These are phyloP conservation scores for Periconia macrospinosa DNA, from an alignment of 2,329 filamentous ascomycete species.

Conservation along the genomic window DNA sequence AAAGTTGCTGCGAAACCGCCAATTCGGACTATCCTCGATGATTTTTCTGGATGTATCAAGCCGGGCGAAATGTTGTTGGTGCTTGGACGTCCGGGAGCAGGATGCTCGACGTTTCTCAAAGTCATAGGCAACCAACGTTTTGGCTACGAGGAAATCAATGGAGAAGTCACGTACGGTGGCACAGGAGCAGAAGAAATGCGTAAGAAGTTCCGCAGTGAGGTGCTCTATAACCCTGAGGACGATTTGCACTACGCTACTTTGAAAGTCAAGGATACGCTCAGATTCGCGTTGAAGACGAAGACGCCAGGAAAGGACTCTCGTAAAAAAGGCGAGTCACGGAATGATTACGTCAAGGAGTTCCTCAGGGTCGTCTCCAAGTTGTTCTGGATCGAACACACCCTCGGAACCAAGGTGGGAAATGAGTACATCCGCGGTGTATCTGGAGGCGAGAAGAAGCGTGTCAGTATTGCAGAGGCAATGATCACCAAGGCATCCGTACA, in stretches of 20 bases:
- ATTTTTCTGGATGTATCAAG: conserved; percentile 69
- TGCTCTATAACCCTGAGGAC: conserved; percentile 76
- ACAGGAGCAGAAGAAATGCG: conserved; percentile 55
- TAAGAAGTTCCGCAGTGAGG: conserved; percentile 64
- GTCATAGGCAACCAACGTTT: conserved; percentile 65
- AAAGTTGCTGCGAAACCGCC: conserved; percentile 54
- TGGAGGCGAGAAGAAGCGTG: conserved; percentile 53
- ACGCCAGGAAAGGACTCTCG: conserved; percentile 65
- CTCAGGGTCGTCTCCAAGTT: conserved; percentile 69
- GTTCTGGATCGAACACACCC: conserved; percentile 72
- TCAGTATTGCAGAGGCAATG: conserved; percentile 54
- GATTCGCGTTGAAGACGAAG: conserved; percentile 70
- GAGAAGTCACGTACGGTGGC: conserved; percentile 59
- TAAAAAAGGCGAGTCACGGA: conserved; percentile 62
- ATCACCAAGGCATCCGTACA: conserved; percentile 44
- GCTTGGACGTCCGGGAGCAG: conserved; percentile 67
- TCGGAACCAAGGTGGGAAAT: conserved; percentile 73
- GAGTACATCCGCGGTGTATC: conserved; percentile 68
- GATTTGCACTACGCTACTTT: conserved; percentile 79
- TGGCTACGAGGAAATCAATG: conserved; percentile 61
- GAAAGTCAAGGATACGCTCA: conserved; percentile 72
- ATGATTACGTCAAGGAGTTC: conserved; percentile 64
- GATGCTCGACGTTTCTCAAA: conserved; percentile 73
- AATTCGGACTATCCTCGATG: conserved; percentile 65
- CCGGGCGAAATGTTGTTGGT: conserved; percentile 74